Evolutionary conservation across 345 rosid species (phyloP), one percentile per base, ranked within the genome.

Genomic region (Ceriops zippeliana): DNA sequence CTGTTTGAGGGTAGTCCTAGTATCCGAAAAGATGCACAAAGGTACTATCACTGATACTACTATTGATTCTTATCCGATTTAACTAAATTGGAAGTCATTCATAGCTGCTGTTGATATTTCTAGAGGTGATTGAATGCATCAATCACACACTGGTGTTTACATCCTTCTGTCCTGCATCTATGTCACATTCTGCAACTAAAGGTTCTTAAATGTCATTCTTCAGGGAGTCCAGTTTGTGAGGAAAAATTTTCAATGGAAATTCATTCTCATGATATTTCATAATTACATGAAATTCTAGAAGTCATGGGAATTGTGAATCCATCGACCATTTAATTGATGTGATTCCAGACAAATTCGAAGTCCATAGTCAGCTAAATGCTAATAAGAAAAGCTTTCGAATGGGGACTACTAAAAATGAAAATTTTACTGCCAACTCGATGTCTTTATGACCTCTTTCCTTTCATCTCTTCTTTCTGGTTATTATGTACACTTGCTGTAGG

Each of bases 1-100:
- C 77, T 95, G 87, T 90, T 91, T 51, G 99, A 95, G 85, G 99
- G 98, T 31, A 87, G 92, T 27, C 98, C 96, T 65, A 88, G 96
- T 79, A 91, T 95, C 52, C 88, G 90, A 54, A 91, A 86, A 82
- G 97, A 95, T 69, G 96, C 93, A 0, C 97, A 90, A 75, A 89
- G 97, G 99, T 86, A 85, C 60, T 24, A 15, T 13, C 49, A 42
- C 19, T 13, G 49, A 42, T 42, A 11, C 4, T 42, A 42, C 5
- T 13, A 13, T 42, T 42, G 49, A 42, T 42, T 42, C 19, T 42
- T 42, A 42, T 4, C 49, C 13, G 19, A 42, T 42, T 42, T 17
- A 42, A 17, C 49, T 42, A 42, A 42, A 42, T 13, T 42, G 19
- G 16, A 42, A 42, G 49, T 42, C 49, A 3, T 42, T 42, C 49